These are phyloP conservation scores for Gastrolobium villosum DNA, from an alignment of 306 rosid genomes.

Conservation along the genomic window DNA sequence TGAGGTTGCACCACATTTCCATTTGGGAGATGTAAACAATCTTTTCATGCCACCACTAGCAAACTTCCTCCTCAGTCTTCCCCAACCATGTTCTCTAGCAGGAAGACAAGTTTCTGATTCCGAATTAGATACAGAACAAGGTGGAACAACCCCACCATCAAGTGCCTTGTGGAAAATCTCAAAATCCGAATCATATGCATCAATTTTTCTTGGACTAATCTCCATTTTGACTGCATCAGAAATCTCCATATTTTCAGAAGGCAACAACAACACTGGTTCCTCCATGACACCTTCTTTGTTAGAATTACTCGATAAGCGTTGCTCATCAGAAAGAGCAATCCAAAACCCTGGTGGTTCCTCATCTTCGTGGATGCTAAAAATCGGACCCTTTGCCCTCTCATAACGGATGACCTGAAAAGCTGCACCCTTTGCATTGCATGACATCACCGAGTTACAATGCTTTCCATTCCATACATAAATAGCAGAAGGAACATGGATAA, in stretches of 20 bases:
- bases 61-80: conserved; percentile 70
- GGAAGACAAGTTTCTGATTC: conserved; percentile 91
- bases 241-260: conserved; percentile 52
- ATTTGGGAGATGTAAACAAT: conserved; percentile 59
- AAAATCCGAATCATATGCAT: conserved; percentile 80
- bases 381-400: conserved; percentile 74
- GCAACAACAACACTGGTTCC: conserved; percentile 21
- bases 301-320: conserved; percentile 50
- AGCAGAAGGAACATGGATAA: conserved; percentile 85
- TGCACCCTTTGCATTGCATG: conserved; percentile 67
- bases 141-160: conserved; percentile 97
- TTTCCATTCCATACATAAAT: conserved; percentile 88
- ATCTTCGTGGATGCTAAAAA: conserved; percentile 64
- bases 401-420: conserved; percentile 84
- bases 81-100: conserved; percentile 84
- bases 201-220: conserved; percentile 63
- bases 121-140: conserved; percentile 64
- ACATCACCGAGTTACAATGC: conserved; percentile 62
- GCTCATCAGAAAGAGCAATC: conserved; percentile 69
- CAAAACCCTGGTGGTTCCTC: conserved; percentile 83
- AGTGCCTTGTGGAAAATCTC: conserved; percentile 85
- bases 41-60: conserved; percentile 69
- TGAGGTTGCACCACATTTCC: conserved; percentile 46
- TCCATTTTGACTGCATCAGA: conserved; percentile 31
- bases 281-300: conserved; percentile 47